Evolutionary conservation across 805 yeast genomes (phyloP).

Genomic region (Teunomyces gatunensis): DNA sequence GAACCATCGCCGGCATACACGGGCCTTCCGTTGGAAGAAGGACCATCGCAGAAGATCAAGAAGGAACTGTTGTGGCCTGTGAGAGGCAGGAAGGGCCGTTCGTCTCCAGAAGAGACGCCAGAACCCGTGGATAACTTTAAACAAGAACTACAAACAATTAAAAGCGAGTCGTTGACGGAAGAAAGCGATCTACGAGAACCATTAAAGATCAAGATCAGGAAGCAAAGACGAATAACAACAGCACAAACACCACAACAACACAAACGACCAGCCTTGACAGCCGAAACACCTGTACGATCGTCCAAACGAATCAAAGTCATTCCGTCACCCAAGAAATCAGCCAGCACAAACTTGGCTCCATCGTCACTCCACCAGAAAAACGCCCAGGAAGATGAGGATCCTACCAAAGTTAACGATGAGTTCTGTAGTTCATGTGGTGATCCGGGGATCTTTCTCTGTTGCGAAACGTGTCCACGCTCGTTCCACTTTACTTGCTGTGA

Average conservation of each 20-base stretch:
- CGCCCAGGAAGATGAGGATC: constrained; percentile 8
- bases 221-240: neutral
- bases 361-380: constrained; percentile 7
- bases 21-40: constrained; percentile 70
- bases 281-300: neutral
- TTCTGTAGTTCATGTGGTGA: constrained; percentile 90
- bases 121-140: constrained; percentile 12
- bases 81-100: constrained; percentile 15
- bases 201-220: constrained; percentile 5
- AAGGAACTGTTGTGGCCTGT: constrained; percentile 55
- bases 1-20: constrained; percentile 60
- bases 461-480: constrained; percentile 89
- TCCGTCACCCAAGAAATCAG: constrained; percentile 27
- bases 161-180: constrained; percentile 10
- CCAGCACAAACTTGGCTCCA: constrained; percentile 25
- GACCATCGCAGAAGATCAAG: constrained; percentile 59
- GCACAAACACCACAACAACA: constrained; percentile 2
- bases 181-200: constrained; percentile 19
- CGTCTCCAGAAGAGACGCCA: constrained; percentile 13
- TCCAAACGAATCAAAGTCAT: constrained; percentile 21
- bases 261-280: neutral
- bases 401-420: constrained; percentile 63
- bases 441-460: constrained; percentile 84
- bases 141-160: constrained; percentile 15
- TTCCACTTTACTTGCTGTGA: constrained; percentile 90